phyloP scores from a whole-genome alignment of 2,329 filamentous ascomycete species.

The Diplodia corticola region DNA sequence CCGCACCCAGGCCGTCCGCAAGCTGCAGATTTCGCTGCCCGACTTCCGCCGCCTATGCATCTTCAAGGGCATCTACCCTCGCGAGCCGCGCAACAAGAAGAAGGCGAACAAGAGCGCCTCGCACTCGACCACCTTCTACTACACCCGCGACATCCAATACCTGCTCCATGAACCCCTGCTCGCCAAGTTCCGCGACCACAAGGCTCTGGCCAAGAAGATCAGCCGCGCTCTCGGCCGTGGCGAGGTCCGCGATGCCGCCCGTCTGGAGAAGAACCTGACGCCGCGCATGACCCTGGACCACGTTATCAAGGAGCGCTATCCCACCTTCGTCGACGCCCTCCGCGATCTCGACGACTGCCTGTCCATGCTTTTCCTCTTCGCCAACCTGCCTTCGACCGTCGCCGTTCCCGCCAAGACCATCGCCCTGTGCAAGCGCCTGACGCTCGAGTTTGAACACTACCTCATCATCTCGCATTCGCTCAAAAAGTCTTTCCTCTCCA shows the following conservation, averaged over 20 bases:
- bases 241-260: conserved; percentile 83
- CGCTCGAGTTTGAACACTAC: conserved; percentile 97
- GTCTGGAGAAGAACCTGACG: conserved; percentile 87
- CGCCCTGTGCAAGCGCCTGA: conserved; percentile 87
- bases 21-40: conserved; percentile 93
- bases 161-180: conserved; percentile 94
- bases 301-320: conserved; percentile 96
- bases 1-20: conserved; percentile 92
- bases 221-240: conserved; percentile 86
- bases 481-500: conserved; percentile 94
- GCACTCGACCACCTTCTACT: conserved; percentile 87
- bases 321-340: conserved; percentile 91
- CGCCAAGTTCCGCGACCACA: conserved; percentile 94
- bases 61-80: conserved; percentile 98
- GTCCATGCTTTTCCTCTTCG: conserved; percentile 96
- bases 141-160: conserved; percentile 96
- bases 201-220: conserved; percentile 96
- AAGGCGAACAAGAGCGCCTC: conserved; percentile 92
- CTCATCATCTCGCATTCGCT: conserved; percentile 88
- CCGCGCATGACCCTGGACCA: conserved; percentile 91
- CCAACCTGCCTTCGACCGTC: conserved; percentile 86
- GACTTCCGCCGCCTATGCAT: conserved; percentile 99
- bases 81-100: conserved; percentile 94
- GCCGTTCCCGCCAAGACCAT: conserved; percentile 94
- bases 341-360: conserved; percentile 95